phyloP scores from a whole-genome alignment of 2,329 filamentous ascomycete species.

The Thielaviopsis musarum region DNA sequence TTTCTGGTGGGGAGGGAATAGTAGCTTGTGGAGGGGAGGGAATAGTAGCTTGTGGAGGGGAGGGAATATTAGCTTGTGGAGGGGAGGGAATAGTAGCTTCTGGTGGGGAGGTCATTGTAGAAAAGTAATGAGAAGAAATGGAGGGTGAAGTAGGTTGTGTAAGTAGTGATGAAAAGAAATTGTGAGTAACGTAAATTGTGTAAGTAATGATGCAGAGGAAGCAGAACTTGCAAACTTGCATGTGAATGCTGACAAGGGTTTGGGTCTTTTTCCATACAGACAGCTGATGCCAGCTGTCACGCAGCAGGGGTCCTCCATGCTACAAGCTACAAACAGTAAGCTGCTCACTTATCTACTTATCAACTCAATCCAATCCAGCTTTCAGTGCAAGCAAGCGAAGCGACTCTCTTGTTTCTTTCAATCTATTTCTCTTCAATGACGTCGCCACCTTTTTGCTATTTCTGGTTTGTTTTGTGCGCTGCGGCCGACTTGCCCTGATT shows the following conservation, averaged over 20 bases:
- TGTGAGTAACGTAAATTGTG: too few species aligned
- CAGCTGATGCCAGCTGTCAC: background rate
- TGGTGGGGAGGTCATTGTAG: too few species aligned
- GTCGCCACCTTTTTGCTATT: background rate
- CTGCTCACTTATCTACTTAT: background rate
- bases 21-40: conserved; percentile 24
- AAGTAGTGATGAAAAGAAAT: too few species aligned
- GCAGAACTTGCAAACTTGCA: background rate
- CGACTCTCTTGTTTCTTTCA: too few species aligned
- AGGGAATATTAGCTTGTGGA: conserved; percentile 23
- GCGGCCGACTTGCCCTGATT: background rate
- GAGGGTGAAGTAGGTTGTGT: too few species aligned
- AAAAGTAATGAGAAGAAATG: too few species aligned
- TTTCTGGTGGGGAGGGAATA: too few species aligned
- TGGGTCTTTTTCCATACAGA: background rate
- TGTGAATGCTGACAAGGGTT: background rate
- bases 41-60: conserved; percentile 23
- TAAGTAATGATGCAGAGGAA: too few species aligned
- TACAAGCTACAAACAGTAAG: background rate
- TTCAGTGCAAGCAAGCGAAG: background rate
- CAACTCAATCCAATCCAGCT: background rate
- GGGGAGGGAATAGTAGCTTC: background rate
- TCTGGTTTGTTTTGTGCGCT: background rate
- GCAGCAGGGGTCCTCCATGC: background rate
- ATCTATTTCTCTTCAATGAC: background rate